Evolutionary conservation across 768 basidiomycete species (phyloP).

Genomic region (Kwoniella dendrophila): DNA sequence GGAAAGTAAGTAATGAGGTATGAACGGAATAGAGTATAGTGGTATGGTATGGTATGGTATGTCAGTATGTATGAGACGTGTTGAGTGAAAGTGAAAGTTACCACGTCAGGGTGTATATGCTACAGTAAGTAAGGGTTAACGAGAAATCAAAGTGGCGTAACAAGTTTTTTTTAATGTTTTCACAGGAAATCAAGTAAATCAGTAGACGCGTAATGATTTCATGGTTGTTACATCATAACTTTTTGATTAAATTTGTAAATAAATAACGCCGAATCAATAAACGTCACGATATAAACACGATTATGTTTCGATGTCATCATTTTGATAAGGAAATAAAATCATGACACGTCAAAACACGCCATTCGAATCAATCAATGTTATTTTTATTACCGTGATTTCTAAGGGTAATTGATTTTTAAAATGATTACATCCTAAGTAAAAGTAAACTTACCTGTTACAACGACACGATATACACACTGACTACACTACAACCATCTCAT

Average conservation of each 20-base stretch:
- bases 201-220: slow-evolving; percentile 20
- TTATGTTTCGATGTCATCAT: slow-evolving; percentile 20
- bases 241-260: not conserved
- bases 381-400: not conserved
- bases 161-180: slow-evolving; percentile 10
- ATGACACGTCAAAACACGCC: not conserved
- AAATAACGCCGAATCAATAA: slow-evolving; percentile 21
- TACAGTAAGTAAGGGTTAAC: not conserved
- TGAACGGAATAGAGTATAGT: slow-evolving; percentile 4
- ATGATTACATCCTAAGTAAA: not conserved
- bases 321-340: not conserved
- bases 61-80: not conserved
- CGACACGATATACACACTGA: too few species aligned
- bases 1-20: slow-evolving; percentile 9
- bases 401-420: not conserved
- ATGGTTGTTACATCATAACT: slow-evolving; percentile 20
- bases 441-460: too few species aligned
- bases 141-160: slow-evolving; percentile 1
- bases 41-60: slow-evolving; percentile 9
- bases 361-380: too few species aligned
- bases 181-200: too few species aligned
- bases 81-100: not conserved
- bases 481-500: too few species aligned
- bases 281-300: slow-evolving; percentile 16
- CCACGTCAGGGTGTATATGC: slow-evolving; percentile 11